Percentiles rank a stretch among this genome's conserved stretches.
phyloP scores from a whole-genome alignment of 108 stramenopile species.

The Skeletonema marinoi region DNA sequence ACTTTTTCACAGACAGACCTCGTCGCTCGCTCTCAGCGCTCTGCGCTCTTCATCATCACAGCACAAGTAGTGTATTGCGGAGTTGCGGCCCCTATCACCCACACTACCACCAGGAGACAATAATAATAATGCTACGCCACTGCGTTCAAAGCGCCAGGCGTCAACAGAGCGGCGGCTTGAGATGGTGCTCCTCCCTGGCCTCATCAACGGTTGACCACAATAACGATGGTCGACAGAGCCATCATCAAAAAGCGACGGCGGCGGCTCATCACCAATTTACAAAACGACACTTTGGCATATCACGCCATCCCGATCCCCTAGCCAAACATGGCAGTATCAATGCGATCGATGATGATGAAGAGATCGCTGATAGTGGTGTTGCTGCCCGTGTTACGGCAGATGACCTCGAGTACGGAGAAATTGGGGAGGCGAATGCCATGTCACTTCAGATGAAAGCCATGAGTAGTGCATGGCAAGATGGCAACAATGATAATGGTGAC shows the following conservation, averaged over 20 bases:
- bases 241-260: not conserved
- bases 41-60: no score
- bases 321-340: conserved; percentile 16
- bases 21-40: no score
- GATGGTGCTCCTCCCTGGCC: not conserved
- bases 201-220: not conserved
- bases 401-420: conserved; percentile 1
- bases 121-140: not conserved
- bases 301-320: conserved; percentile 30
- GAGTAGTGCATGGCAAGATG: not conserved
- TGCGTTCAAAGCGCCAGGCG: not conserved
- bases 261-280: not conserved
- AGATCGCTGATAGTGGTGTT: not conserved
- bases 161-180: not conserved
- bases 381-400: not conserved
- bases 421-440: not conserved
- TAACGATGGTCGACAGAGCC: not conserved
- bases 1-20: no score
- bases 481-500: conserved; percentile 20
- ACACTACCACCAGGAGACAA: not conserved
- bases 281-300: conserved; percentile 27
- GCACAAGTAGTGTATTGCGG: no score
- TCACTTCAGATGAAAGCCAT: not conserved
- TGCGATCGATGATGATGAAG: not conserved
- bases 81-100: not conserved